Evolutionary conservation across 2,329 filamentous ascomycete genomes (phyloP), one percentile per base, ranked within the genome.

Genomic region (Didymella pomorum): DNA sequence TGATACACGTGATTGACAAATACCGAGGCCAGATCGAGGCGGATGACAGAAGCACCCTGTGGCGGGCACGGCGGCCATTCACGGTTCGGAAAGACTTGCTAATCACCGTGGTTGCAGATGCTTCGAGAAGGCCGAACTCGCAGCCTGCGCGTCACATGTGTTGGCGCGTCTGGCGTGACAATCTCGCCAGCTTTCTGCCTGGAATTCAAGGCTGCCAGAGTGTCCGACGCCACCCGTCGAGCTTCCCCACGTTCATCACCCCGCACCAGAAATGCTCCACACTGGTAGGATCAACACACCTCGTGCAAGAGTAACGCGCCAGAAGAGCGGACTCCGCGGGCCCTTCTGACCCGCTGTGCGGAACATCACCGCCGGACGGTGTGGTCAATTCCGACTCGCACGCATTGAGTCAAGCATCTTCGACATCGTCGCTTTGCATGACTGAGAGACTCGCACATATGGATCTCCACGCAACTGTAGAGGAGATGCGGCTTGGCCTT

Each of bases 1-100:
- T n/a, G 33, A 9, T 14, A 31, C 57, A 56, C 57, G 57, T 60
- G 51, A 60, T 31, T 16, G 23, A 7, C 23, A 50, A 39, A 41
- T 41, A 41, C 57, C 52, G 52, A 60, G 52, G 57, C 52, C 52
- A 56, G 56, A 58, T 58, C 56, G 45, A 60, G 39, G 33, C 43
- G 42, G 52, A 48, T 60, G 52, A 51, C 57, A 48, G 52, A 52
- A 23, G 48, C 41, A 31, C 16, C 20, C 41, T 31, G 21, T 33
- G 31, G 37, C 56, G 56, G 56, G 26, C 49, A 50, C 26, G 31
- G 37, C 56, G 56, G 56, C 21, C 49, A 50, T 28, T 46, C 41
- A 42, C 45, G 50, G 50, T 33, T 44, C 45, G 44, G 45, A 45
- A 46, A n/a, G 29, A 35, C 11, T 46, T n/a, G 25, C 49, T 25